phyloP scores from a whole-genome alignment of 345 rosid species.

The Adansonia digitata region DNA sequence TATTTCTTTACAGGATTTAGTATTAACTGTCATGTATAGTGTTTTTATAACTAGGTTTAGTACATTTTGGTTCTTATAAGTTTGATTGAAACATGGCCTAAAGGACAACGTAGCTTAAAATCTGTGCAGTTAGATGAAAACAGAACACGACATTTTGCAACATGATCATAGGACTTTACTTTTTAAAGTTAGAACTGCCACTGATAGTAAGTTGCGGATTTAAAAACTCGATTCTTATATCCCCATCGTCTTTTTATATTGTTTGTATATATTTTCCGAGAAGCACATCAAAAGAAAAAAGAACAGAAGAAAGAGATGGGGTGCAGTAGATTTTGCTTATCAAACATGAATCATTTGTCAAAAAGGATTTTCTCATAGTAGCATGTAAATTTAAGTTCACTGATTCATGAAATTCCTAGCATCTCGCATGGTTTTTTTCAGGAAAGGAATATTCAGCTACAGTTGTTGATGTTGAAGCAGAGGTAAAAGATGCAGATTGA shows the following conservation, averaged over 20 bases:
- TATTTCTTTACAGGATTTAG: no score
- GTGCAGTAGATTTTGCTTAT: not conserved
- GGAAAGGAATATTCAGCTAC: slow-evolving; percentile 53
- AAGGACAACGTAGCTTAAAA: no score
- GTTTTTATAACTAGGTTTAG: not conserved
- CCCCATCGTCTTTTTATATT: not conserved
- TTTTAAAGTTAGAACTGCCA: no score
- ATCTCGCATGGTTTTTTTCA: slow-evolving; percentile 20
- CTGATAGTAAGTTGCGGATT: no score
- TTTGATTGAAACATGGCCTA: no score
- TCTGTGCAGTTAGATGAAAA: not conserved
- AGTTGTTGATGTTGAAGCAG: slow-evolving; percentile 86
- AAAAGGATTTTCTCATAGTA: not conserved
- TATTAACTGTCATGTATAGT: not conserved
- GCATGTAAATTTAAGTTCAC: not conserved
- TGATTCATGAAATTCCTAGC: not conserved
- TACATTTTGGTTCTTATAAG: not conserved
- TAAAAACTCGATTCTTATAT: not conserved
- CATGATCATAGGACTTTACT: no score
- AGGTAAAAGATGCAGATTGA: slow-evolving; percentile 74
- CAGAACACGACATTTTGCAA: not conserved
- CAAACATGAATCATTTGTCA: not conserved
- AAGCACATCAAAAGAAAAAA: no score
- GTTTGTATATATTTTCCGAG: not conserved
- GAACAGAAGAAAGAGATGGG: not conserved